Conservation (phyloP, 208 protist genomes). For the Trypanosoma cruzi region DNA sequence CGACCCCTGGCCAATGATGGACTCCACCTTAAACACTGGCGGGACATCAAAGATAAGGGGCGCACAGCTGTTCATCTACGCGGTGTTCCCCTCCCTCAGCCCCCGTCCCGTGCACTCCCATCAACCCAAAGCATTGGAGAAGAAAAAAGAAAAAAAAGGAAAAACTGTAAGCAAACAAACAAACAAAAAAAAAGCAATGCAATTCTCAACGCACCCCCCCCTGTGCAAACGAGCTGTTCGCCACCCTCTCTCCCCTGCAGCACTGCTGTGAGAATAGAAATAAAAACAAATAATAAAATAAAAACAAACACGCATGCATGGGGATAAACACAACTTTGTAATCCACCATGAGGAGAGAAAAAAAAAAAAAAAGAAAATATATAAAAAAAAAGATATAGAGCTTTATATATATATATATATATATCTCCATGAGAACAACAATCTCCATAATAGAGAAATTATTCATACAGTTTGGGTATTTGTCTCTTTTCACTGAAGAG, state of each 20-base stretch:
- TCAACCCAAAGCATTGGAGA: neutral
- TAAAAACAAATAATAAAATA: conserved; percentile 31
- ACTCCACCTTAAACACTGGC: conserved; percentile 83
- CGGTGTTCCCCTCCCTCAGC: neutral
- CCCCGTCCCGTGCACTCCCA: neutral
- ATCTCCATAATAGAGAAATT: too few relatives aligned
- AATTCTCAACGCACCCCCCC: neutral
- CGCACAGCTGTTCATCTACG: conserved; percentile 27
- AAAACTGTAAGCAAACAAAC: neutral
- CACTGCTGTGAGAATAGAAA: neutral
- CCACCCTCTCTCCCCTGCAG: neutral
- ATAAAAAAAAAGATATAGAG: conserved; percentile 6
- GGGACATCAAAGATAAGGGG: conserved; percentile 90
- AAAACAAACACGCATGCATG: neutral
- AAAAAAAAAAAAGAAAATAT: conserved; percentile 12
- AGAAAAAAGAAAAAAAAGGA: neutral
- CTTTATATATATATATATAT: conserved; percentile 7
- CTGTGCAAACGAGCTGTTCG: neutral
- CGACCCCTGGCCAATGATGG: conserved; percentile 92
- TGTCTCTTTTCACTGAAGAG: too few relatives aligned
- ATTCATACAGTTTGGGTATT: too few relatives aligned
- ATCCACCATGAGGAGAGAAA: conserved; percentile 1
- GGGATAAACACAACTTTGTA: too few relatives aligned
- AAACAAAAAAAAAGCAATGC: conserved; percentile 10
- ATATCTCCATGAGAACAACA: too few relatives aligned